These are phyloP conservation scores for Hibiscus mutabilis DNA, from an alignment of 345 rosid genomes.

Conservation along the genomic window DNA sequence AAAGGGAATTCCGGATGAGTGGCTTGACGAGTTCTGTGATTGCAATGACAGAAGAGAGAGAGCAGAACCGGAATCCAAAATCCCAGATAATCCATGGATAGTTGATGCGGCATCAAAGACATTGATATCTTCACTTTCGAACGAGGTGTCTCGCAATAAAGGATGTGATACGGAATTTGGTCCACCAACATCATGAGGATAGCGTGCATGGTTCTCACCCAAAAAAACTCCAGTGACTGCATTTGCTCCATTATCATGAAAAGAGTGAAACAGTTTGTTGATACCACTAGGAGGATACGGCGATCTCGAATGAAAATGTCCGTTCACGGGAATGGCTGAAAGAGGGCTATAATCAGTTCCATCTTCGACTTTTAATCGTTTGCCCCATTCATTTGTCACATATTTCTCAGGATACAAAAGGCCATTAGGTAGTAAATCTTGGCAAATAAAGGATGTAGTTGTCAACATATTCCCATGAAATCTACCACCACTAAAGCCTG, in stretches of 20 bases:
- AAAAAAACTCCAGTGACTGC: constrained; percentile 23
- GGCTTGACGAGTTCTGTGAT: constrained; percentile 38
- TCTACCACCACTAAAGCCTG: constrained; percentile 35
- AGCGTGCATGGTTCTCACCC: constrained; percentile 16
- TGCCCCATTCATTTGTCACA: constrained; percentile 30
- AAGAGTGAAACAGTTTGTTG: constrained; percentile 29
- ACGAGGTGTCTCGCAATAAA: constrained; percentile 29
- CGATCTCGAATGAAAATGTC: constrained; percentile 25
- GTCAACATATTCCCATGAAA: constrained; percentile 26
- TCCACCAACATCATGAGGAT: constrained; percentile 25
- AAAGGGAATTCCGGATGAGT: constrained; percentile 30
- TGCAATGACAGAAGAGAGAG: constrained; percentile 96
- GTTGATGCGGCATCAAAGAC: constrained; percentile 26
- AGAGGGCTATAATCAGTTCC: constrained; percentile 26
- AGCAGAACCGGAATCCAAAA: constrained; percentile 61
- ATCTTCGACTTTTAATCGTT: constrained; percentile 44
- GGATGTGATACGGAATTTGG: constrained; percentile 23
- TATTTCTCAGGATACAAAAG: constrained; percentile 29
- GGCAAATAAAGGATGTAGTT: constrained; percentile 48
- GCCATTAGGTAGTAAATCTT: constrained; percentile 37
- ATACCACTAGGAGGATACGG: constrained; percentile 23
- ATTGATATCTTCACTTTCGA: constrained; percentile 31
- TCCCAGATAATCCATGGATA: constrained; percentile 36
- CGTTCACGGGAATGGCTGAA: constrained; percentile 28
- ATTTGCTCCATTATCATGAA: constrained; percentile 26